phyloP scores from a whole-genome alignment of 306 rosid species.

The Begonia loranthoides region DNA sequence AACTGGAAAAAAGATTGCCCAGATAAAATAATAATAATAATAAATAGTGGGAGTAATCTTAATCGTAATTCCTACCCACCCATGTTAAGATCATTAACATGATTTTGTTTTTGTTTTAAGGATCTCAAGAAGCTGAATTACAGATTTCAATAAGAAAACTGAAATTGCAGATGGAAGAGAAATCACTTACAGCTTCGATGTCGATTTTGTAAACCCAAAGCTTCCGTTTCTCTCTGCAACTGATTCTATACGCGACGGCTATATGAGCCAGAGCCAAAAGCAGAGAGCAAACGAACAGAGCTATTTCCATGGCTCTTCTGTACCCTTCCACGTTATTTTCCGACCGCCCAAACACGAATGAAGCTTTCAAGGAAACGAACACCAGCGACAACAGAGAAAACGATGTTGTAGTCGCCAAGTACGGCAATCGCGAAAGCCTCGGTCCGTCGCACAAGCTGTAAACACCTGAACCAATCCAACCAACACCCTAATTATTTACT shows the following conservation, averaged over 20 bases:
- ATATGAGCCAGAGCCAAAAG: slow-evolving; percentile 69
- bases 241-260: slow-evolving; percentile 72
- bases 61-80: neutral
- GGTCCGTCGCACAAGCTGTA: slow-evolving; percentile 83
- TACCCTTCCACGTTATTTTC: slow-evolving; percentile 15
- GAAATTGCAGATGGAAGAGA: neutral
- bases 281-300: slow-evolving; percentile 56
- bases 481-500: neutral
- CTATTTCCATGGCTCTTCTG: slow-evolving; percentile 38
- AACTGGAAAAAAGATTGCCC: neutral
- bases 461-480: slow-evolving; percentile 34
- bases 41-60: too few species aligned
- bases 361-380: slow-evolving; percentile 69
- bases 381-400: slow-evolving; percentile 53
- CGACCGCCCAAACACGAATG: slow-evolving; percentile 29
- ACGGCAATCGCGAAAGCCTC: slow-evolving; percentile 58
- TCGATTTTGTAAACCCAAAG: slow-evolving; percentile 85
- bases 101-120: too few species aligned
- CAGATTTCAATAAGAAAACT: too few species aligned
- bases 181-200: slow-evolving; percentile 73
- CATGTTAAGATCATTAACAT: too few species aligned
- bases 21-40: neutral
- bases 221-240: slow-evolving; percentile 89
- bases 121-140: too few species aligned
- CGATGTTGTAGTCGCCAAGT: slow-evolving; percentile 60